Evolutionary conservation across 2,329 filamentous ascomycete species (phyloP), one percentile per base, ranked within the genome.

Genomic region (Proliferodiscus dingleyae): DNA sequence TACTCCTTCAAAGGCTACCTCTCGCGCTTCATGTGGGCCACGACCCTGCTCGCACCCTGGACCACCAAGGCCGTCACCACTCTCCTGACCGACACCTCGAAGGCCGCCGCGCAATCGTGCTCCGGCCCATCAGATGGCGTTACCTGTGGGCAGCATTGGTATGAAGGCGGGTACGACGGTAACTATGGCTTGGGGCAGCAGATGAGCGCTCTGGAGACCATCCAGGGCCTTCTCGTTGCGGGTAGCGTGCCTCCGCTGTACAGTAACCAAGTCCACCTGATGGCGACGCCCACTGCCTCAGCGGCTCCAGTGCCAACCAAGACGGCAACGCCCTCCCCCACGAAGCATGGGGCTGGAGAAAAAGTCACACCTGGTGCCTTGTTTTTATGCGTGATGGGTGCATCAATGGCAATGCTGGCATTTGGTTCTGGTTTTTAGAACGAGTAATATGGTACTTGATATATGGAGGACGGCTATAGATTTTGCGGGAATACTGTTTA

Each of bases 1-100:
- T 75, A 73, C 55, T 79, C 77, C 7, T 85, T 83, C 73, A 88
- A 87, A 66, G 81, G 73, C 34, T 83, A 81, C 61, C 70, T 85
- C 23, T 70, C 80, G 21, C 78, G 81, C 44, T 83, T 81, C 67
- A 75, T 84, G 68, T 82, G 74, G 66, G 71, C 74, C 37, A 72
- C 78, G 3, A 70, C 77, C 26, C 61, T 73, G 41, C 70, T 83
- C 65, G 70, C 80, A 47, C 78, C 81, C 8, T 72, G 71, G 16
- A 73, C 81, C 16, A 64, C 66, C 3, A 44, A 64, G 3, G 65
- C 68, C 4, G 70, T 85, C 37, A 66, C 70, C 40, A 60, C 63
- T 2, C 64, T 75, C 37, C 70, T 85, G 33, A 61, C 66, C 4
- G 61, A 72, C 2, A 77, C 77, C 2, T 77, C 79, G 1, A 50